A percentile compares a stretch with the other conserved stretches of the same genome.
Conservation (phyloP, 2,329 filamentous ascomycete genomes). For the Claviceps pazoutovae region DNA sequence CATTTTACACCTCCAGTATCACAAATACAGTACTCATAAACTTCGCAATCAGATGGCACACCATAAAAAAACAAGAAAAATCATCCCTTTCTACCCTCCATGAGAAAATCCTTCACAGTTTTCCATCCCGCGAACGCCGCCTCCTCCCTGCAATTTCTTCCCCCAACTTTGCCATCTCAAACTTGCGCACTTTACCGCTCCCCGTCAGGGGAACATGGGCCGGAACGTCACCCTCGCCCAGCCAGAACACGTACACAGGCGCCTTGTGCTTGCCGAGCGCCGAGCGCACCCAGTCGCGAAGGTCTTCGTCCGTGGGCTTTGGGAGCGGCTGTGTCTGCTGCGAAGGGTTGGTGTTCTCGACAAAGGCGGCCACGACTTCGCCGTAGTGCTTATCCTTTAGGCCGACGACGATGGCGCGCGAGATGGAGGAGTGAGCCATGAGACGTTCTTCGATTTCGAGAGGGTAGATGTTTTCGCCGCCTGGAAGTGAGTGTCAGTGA, state of each 20-base stretch:
- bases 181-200: slow-evolving; percentile 58
- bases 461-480: slow-evolving; percentile 61
- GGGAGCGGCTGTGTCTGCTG: not conserved
- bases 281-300: slow-evolving; percentile 49
- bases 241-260: slow-evolving; percentile 61
- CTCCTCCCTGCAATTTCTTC: slow-evolving; percentile 39
- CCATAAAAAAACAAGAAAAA: too few species aligned
- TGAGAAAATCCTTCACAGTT: slow-evolving; percentile 20
- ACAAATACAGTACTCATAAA: too few species aligned
- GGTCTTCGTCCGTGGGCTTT: slow-evolving; percentile 27
- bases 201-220: slow-evolving; percentile 49
- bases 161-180: slow-evolving; percentile 43
- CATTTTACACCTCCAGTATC: too few species aligned
- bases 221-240: slow-evolving; percentile 48
- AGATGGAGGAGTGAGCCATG: slow-evolving; percentile 46
- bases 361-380: slow-evolving; percentile 57
- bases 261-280: slow-evolving; percentile 54
- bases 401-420: slow-evolving; percentile 55
- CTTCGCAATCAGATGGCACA: too few species aligned
- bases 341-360: slow-evolving; percentile 23
- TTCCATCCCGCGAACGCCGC: slow-evolving; percentile 30
- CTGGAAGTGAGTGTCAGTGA: slow-evolving; percentile 16
- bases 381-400: slow-evolving; percentile 58
- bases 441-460: slow-evolving; percentile 64
- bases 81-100: too few species aligned